Evolutionary conservation across 768 basidiomycete species (phyloP).

Genomic region (Hydnomerulius pinastri): DNA sequence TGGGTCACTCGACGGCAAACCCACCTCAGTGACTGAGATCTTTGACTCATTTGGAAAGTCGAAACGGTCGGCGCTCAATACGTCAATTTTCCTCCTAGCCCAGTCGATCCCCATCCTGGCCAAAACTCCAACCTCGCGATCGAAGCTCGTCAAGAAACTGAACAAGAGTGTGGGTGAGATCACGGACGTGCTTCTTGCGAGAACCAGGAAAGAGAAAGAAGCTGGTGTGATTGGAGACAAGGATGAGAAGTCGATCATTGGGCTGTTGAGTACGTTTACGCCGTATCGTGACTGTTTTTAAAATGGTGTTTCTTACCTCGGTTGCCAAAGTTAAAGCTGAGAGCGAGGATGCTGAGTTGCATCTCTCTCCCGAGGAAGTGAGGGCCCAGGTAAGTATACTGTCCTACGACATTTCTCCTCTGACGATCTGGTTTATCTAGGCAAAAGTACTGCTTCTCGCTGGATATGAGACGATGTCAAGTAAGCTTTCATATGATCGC

Average conservation of each 20-base stretch:
- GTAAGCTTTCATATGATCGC: conserved; percentile 16
- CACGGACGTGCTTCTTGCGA: conserved; percentile 33
- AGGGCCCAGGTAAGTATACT: conserved; percentile 30
- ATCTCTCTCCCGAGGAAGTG: conserved; percentile 44
- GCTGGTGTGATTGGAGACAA: conserved; percentile 26
- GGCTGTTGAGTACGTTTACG: conserved; percentile 35
- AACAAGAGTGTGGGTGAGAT: conserved; percentile 35
- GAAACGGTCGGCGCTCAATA: conserved; percentile 4
- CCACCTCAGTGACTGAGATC: conserved; percentile 20
- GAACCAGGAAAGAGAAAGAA: conserved; percentile 35
- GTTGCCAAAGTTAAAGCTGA: conserved; percentile 39
- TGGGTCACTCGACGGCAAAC: conserved; percentile 40
- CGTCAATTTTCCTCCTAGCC: conserved; percentile 25
- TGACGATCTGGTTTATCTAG: conserved; percentile 6
- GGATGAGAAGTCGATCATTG: conserved; percentile 41
- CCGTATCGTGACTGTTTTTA: background rate
- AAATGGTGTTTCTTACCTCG: background rate
- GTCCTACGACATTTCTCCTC: background rate
- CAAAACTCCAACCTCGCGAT: conserved; percentile 33
- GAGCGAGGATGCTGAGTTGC: conserved; percentile 25
- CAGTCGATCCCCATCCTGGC: conserved; percentile 32
- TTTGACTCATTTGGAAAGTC: conserved; percentile 27
- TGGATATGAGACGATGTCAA: conserved; percentile 44
- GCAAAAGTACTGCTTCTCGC: conserved; percentile 41
- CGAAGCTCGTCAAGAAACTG: conserved; percentile 25